Evolutionary conservation across 2,329 filamentous ascomycete species (phyloP).

Genomic region (Trichoderma sp.): DNA sequence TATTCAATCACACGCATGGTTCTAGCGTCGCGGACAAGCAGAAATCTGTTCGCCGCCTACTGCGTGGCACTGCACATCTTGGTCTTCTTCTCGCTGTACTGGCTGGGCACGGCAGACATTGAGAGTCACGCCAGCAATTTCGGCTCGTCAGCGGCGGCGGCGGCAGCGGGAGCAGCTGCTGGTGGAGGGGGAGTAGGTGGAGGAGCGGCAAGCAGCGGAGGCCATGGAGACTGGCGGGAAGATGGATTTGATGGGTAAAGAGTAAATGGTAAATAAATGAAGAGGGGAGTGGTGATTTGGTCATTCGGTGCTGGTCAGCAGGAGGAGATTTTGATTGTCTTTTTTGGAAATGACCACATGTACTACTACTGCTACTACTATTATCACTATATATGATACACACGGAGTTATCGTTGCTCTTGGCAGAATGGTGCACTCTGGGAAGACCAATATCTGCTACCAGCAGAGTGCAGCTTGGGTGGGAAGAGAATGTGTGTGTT

Average conservation of each 20-base stretch:
- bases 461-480: background rate
- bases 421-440: background rate
- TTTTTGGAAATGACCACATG: slow-evolving; percentile 15
- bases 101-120: slow-evolving; percentile 70
- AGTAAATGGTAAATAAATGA: slow-evolving; percentile 24
- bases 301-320: background rate
- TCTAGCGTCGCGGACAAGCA: slow-evolving; percentile 82
- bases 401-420: background rate
- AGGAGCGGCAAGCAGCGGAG: slow-evolving; percentile 31
- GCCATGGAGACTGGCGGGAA: slow-evolving; percentile 63
- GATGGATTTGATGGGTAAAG: slow-evolving; percentile 55
- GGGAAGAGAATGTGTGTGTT: too few relatives aligned
- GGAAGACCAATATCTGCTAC: background rate
- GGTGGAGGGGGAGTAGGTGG: slow-evolving; percentile 29
- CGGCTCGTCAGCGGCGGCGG: slow-evolving; percentile 50
- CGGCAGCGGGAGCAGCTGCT: slow-evolving; percentile 44
- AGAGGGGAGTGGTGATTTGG: background rate
- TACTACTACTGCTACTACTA: background rate
- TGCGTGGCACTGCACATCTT: slow-evolving; percentile 85
- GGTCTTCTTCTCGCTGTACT: slow-evolving; percentile 85
- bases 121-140: slow-evolving; percentile 62
- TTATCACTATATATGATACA: slow-evolving; percentile 8
- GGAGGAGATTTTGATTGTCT: background rate
- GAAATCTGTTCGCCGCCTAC: slow-evolving; percentile 92
- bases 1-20: slow-evolving; percentile 91